Evolutionary conservation across 495 filamentous ascomycete genomes (phyloP).

Genomic region (Chaetomium tenue): DNA sequence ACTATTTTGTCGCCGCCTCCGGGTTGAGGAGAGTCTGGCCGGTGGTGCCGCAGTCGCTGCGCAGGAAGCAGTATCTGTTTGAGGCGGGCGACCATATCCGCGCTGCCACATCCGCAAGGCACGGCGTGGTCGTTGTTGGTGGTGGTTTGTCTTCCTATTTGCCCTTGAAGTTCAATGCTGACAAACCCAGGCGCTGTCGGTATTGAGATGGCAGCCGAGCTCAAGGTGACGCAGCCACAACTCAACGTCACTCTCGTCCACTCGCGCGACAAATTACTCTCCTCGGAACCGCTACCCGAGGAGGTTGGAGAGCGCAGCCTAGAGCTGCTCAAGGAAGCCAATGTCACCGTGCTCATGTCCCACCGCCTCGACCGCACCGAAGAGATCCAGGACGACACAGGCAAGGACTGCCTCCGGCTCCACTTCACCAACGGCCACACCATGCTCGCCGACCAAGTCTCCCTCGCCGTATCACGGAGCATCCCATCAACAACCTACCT

Average conservation of each 20-base stretch:
- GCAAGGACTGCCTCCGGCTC: conserved; percentile 40
- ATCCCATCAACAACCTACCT: conserved; percentile 57
- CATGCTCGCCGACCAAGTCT: conserved; percentile 54
- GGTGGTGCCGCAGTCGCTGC: conserved; percentile 57
- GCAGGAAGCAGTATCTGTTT: conserved; percentile 53
- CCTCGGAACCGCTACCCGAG: conserved; percentile 63
- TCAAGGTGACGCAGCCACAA: conserved; percentile 58
- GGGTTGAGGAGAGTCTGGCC: conserved; percentile 63
- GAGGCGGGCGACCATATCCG: conserved; percentile 53
- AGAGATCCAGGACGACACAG: conserved; percentile 32
- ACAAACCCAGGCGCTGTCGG: conserved; percentile 58
- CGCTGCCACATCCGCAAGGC: conserved; percentile 37
- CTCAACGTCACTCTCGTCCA: conserved; percentile 65
- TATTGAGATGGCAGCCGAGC: conserved; percentile 68
- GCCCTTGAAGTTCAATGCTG: neutral
- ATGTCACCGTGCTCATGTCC: conserved; percentile 57
- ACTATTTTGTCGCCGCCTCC: conserved; percentile 62
- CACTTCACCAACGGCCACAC: conserved; percentile 55
- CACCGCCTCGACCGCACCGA: conserved; percentile 46
- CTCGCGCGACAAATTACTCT: conserved; percentile 60
- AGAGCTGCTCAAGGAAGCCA: conserved; percentile 51
- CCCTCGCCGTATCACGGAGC: conserved; percentile 59
- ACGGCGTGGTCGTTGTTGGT: conserved; percentile 61
- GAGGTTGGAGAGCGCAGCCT: conserved; percentile 58
- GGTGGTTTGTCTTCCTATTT: conserved; percentile 35